Evolutionary conservation across 2,329 filamentous ascomycete genomes (phyloP).

Genomic region (Cyanodermella asteris): DNA sequence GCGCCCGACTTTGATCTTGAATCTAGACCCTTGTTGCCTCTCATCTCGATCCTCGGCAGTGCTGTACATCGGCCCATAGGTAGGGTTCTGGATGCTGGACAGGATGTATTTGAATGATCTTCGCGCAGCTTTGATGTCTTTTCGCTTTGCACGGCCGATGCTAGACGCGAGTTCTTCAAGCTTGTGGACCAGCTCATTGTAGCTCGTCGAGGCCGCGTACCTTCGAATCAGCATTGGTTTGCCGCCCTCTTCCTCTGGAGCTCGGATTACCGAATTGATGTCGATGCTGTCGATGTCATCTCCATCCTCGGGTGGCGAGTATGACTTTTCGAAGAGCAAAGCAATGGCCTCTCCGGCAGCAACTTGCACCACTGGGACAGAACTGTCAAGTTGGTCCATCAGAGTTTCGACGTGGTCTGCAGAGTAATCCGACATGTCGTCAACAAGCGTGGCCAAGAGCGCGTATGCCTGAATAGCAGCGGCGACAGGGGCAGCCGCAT

Average conservation of each 20-base stretch:
- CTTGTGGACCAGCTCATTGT: constrained; percentile 35
- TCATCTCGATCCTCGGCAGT: constrained; percentile 37
- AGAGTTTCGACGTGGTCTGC: constrained; percentile 59
- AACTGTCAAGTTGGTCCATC: constrained; percentile 64
- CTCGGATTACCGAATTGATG: constrained; percentile 16
- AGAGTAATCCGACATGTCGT: constrained; percentile 50
- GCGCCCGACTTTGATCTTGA: no score
- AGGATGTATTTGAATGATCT: constrained; percentile 43
- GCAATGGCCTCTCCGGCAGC: constrained; percentile 64
- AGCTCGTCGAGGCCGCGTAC: constrained; percentile 45
- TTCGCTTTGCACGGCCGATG: constrained; percentile 40
- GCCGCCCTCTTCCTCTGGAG: constrained; percentile 13
- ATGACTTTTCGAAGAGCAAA: constrained; percentile 56
- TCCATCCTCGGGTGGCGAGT: constrained; percentile 30
- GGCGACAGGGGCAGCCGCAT: constrained; percentile 47
- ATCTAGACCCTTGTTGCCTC: no score
- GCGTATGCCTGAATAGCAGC: constrained; percentile 62
- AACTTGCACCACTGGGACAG: constrained; percentile 49
- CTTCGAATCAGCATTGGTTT: constrained; percentile 32
- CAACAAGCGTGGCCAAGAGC: constrained; percentile 54
- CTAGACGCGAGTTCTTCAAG: constrained; percentile 39
- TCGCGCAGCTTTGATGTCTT: constrained; percentile 44
- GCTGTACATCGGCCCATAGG: constrained; percentile 42
- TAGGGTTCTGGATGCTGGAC: constrained; percentile 43
- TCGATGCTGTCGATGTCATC: constrained; percentile 22